Conservation (phyloP, 2,329 filamentous ascomycete species). For the Aspergillus jensenii region DNA sequence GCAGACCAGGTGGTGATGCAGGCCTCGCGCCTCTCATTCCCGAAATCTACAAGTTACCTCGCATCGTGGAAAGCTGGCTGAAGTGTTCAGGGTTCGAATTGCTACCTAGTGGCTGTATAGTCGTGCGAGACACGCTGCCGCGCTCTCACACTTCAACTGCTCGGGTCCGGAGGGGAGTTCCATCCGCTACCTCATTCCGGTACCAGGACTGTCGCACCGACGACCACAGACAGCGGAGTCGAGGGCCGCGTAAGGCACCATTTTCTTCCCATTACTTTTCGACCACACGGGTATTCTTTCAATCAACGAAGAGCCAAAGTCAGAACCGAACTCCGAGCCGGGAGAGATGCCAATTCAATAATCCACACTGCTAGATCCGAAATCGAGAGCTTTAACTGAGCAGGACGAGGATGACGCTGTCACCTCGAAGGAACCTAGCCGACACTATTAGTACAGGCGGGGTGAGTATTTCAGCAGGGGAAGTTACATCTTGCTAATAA, state of each 20-base stretch:
- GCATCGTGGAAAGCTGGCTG: no score
- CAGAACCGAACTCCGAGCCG: conserved; percentile 10
- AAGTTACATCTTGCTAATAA: conserved; percentile 89
- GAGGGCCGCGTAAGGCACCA: not conserved
- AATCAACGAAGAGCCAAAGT: conserved; percentile 7
- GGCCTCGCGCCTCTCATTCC: not conserved
- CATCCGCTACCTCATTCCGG: not conserved
- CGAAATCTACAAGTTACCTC: no score
- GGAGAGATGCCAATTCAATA: conserved; percentile 2
- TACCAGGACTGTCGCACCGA: not conserved
- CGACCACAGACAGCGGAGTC: not conserved
- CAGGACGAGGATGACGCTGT: conserved; percentile 83
- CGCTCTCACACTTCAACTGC: not conserved
- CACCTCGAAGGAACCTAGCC: conserved; percentile 75
- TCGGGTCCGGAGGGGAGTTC: not conserved
- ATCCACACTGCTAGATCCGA: not conserved
- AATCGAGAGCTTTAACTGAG: conserved; percentile 60
- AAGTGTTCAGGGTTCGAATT: not conserved
- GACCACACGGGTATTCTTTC: conserved; percentile 5
- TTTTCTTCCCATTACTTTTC: not conserved
- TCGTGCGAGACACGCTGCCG: not conserved
- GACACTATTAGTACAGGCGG: not conserved
- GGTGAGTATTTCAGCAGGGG: no score
- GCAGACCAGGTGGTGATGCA: conserved; percentile 50
- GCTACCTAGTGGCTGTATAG: not conserved